Evolutionary conservation across 805 yeast genomes (phyloP), one percentile per base, ranked within the genome.

Genomic region (Komagataella mondaviorum): DNA sequence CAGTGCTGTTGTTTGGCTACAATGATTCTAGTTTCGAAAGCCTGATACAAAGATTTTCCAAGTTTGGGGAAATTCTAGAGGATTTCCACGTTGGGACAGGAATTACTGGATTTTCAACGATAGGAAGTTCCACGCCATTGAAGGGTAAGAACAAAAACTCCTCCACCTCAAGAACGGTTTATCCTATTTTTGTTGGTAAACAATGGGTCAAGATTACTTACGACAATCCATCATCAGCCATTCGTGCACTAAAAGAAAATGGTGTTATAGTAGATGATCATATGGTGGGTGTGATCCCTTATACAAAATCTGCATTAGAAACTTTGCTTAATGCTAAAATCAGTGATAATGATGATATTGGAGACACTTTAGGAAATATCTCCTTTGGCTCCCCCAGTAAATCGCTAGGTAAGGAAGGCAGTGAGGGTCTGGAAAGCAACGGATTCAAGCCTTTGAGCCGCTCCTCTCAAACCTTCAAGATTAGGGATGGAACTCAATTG

Each of bases 121-220:
- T 47, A 2, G 23, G 20, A 6, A 6, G 48, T 10, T 36, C 49
- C 6, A 44, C 47, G 4, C 51, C 47, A 17, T 23, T 50, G 51
- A 24, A 36, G 16, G n/a, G 44, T 12, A 30, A 48, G 8, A 48
- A 14, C 23, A 36, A 24, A 14, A 16, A 36, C 12, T 23, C 30
- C 20, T 12, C 48, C 4, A 18, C 22, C 22, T n/a, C 52, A 36
- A 50, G 48, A 10, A 71, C 66, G 56, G 63, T 69, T 60, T 52
- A 63, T 36, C 95, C 96, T 3, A 83, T 91, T 6, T 85, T 80
- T 65, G 76, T 90, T 10, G 98, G 98, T 1, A 77, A 80, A 48
- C 81, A 87, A 45, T 91, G 98, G 98, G 81, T 90, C n/a, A 86
- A 89, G 61, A 63, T 91, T 51, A 90, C 97, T 3, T 93, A 80